Evolutionary conservation across 352 stramenopile genomes (phyloP).

Genomic region (Phytophthora sp.): DNA sequence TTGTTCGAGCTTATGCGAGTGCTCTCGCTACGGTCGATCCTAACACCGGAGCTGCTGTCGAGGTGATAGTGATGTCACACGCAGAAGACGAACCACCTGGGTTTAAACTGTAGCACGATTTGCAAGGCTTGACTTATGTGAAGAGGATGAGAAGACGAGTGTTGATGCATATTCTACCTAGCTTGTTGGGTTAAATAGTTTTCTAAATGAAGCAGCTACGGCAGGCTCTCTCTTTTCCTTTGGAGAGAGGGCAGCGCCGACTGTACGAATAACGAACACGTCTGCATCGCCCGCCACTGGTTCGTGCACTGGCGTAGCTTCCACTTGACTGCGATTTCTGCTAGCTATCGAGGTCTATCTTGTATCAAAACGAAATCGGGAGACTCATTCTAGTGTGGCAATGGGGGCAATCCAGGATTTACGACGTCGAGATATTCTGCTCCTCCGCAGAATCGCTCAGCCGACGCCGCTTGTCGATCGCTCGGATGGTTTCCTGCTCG

Average conservation of each 20-base stretch:
- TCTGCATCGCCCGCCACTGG: constrained; percentile 11
- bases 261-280: constrained; percentile 20
- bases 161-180: constrained; percentile 19
- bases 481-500: constrained; percentile 43
- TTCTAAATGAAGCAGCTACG: constrained; percentile 34
- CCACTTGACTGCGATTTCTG: constrained; percentile 37
- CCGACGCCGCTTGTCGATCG: constrained; percentile 66
- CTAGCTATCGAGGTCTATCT: constrained; percentile 35
- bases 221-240: constrained; percentile 15
- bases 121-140: constrained; percentile 10
- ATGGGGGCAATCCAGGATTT: constrained; percentile 3
- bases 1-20: constrained; percentile 78
- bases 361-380: constrained; percentile 31
- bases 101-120: not conserved
- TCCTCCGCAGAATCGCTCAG: constrained; percentile 56
- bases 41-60: constrained; percentile 44
- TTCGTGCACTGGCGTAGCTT: constrained; percentile 13
- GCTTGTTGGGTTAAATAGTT: constrained; percentile 40
- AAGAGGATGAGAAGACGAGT: constrained; percentile 9
- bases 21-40: constrained; percentile 54
- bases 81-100: too few species aligned
- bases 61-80: constrained; percentile 16
- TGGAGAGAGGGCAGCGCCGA: constrained; percentile 6
- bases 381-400: constrained; percentile 21
- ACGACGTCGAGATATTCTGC: constrained; percentile 63